A percentile compares a stretch with the other conserved stretches of the same genome.
These are phyloP conservation scores for Amauroascus verrucosus DNA, from an alignment of 2,329 filamentous ascomycete species.

Conservation along the genomic window DNA sequence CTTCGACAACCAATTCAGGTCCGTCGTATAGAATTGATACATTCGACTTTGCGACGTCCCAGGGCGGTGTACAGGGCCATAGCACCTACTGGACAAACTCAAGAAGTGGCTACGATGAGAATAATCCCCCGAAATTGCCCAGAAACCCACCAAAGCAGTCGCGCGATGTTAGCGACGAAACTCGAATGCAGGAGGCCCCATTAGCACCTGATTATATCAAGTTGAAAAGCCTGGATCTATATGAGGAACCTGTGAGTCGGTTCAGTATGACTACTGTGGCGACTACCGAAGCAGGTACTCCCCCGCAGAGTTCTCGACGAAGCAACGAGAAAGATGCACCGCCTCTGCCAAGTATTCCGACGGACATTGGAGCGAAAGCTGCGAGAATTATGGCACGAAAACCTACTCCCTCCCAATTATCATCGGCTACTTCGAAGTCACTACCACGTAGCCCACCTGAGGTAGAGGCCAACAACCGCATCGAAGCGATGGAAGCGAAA, in stretches of 20 bases:
- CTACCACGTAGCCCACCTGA: constrained; percentile 55
- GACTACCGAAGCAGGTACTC: constrained; percentile 41
- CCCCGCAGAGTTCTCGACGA: constrained; percentile 31
- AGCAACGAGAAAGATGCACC: constrained; percentile 29
- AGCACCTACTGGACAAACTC: neutral
- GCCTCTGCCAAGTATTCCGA: constrained; percentile 28
- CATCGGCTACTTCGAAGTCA: constrained; percentile 39
- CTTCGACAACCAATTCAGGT: neutral
- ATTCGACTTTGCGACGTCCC: constrained; percentile 3
- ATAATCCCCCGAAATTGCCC: neutral
- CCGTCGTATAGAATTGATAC: neutral
- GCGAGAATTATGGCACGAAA: constrained; percentile 32
- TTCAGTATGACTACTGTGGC: constrained; percentile 57
- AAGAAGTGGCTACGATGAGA: neutral
- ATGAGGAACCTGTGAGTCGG: constrained; percentile 47
- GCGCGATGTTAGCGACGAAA: neutral
- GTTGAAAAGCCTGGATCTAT: constrained; percentile 31
- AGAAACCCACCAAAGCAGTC: neutral
- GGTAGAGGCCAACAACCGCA: constrained; percentile 50
- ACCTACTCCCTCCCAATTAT: constrained; percentile 32
- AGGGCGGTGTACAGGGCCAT: neutral
- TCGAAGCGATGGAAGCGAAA: constrained; percentile 56
- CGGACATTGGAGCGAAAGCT: constrained; percentile 22
- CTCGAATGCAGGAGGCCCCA: neutral
- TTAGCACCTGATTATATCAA: constrained; percentile 25